Evolutionary conservation across 2,329 filamentous ascomycete species (phyloP), one percentile per base, ranked within the genome.

Genomic region (Knufia fluminis): DNA sequence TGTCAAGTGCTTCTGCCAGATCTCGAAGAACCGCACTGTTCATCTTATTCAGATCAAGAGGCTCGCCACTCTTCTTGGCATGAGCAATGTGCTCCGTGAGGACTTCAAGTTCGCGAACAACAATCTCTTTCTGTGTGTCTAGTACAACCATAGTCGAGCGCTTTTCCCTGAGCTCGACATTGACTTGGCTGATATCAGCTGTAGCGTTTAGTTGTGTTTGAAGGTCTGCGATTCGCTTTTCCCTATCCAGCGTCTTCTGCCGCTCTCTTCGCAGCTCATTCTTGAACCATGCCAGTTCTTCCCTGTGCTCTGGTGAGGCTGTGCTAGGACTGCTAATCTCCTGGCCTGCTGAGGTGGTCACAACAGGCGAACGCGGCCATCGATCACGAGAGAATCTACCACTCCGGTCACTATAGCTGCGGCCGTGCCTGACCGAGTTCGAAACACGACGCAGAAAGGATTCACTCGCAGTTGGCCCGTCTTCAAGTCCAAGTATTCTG

Each of bases 61-160:
- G 82, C 48, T 84, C 80, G 61, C 85, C 86, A 41, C 79, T 85
- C 55, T 87, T 83, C 69, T 95, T 96, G 48, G 88, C 89, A 46
- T 80, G 80, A 63, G 91, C 85, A 17, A 96, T 81, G 63, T 92
- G 91, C 40, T 90, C 87, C 3, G 88, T 90, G 60, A 96, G 78
- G 32, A 91, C 84, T 62, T 94, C 88, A 16, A 97, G 74, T 66
- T 97, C 89, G 35, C 86, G 84, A 60, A 97, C 86, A 69, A 95
- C 91, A 65, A 97, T 90, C 68, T 97, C 91, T 45, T 89, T 88
- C 67, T 96, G 88, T 0, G 90, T 91, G 64, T 97, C 91, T 46
- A 97, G 74, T 16, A 94, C 86, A 4, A 91, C 91, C 65, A 98
- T 92, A 0, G 92, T 97, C 61, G 94, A 95, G 51, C 92, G 79